Base-by-base conservation (phyloP, 495 filamentous ascomycete species). In the Ascobolus immersus region DNA sequence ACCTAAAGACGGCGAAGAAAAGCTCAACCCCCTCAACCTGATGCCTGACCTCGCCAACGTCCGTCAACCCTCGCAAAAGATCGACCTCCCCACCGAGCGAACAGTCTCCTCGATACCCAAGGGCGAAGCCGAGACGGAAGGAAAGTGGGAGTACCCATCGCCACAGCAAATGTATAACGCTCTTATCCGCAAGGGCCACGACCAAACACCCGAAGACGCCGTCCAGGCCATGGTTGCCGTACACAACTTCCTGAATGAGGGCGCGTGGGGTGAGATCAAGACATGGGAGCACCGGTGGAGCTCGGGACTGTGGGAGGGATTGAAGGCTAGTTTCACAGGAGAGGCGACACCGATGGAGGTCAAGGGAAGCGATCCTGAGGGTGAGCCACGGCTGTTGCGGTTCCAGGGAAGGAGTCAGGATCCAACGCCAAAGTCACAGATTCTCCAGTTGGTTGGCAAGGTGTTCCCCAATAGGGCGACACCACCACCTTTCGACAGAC, bases 161-260 rank as follows among this genome's bases (percentile, higher is more conserved):
- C 86, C 86, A 7, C 86, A 96, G 55, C 86, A 96, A 51, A 96
- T 96, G 86, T 96, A 93, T 57, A 96, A 96, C 47, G 86, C 86
- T 0, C 71, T 96, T 59, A 55, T 90, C 34, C 71, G 86, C 33
- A 96, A 96, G 52, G 89, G 86, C 14, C 80, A 91, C 53, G 82
- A 77, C 1, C 80, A 93, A 47, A 93, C 86, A 0, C 80, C 86
- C 28, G 67, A 76, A 35, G 81, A 82, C 34, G 79, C 78, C 0
- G 82, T 96, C n/a, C 80, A 92, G 54, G 67, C 69, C 34, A 96
- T 96, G 86, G 89, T 94, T 28, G 73, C 77, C 2, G 76, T 96
- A 21, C 86, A 96, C 56, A 96, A 96, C 50, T 94, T 92, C 45
- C 46, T 96, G 48, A 96, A 96, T 48, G 86, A 96, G 51, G 86